Evolutionary conservation across 2,329 filamentous ascomycete species (phyloP), one percentile per base, ranked within the genome.

Genomic region (Emergomyces orientalis): DNA sequence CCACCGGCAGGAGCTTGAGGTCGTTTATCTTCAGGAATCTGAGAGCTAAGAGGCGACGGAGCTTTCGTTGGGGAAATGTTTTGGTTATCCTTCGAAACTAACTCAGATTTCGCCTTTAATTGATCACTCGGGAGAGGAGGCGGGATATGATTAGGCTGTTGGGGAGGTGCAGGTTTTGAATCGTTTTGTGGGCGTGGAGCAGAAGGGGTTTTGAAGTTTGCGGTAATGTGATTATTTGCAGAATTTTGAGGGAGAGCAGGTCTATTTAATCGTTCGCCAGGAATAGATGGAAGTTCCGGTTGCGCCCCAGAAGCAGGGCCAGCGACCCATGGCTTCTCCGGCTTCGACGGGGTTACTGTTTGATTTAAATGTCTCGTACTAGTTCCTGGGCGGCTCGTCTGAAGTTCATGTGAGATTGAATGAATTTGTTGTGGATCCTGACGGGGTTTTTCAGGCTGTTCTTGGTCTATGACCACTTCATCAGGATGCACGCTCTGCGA

Each of bases 401-500:
- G 60, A 2, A 49, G 13, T 11, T 61, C 32, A 49, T 62, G 41
- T 19, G 41, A 47, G 45, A 49, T 55, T 49, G 63, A 43, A 9
- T 34, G 19, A 27, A 27, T n/a, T 34, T 60, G 45, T 4, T 65
- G 65, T 34, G 68, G 67, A 22, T 64, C 62, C 32, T 64, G 67
- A 22, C 67, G 69, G 6, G 64, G 64, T 43, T 68, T 70, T 25
- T 71, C 67, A 1, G 67, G 68, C 19, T 69, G 70, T 45, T 70
- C 72, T 60, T 71, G 67, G 13, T 77, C 79, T 57, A 92, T 74
- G 37, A 82, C 76, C n/a, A 93, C 81, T 71, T 93, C 90, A 72
- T 94, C 89, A 3, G 89, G 88, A 69, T 91, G 87, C 25, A 83
- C 87, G 34, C 88, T 84, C 65, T 89, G 82, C 11, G 82, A 77